Percentiles rank a stretch among this genome's conserved stretches.
These are phyloP conservation scores for Rhytidhysteron rufulum DNA, from an alignment of 2,329 filamentous ascomycete genomes.

Conservation along the genomic window DNA sequence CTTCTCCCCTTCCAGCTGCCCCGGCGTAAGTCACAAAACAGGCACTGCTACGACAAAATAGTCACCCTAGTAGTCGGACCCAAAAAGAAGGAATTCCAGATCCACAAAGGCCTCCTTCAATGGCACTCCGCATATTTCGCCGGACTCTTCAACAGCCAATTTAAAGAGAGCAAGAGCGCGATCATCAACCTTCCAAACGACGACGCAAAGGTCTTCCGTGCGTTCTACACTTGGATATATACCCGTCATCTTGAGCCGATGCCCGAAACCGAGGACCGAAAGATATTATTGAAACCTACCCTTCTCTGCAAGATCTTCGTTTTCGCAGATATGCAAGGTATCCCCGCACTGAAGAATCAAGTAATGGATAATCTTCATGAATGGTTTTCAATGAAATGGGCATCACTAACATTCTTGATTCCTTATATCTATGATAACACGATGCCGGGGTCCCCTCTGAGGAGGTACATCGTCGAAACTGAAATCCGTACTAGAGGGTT, in stretches of 20 bases:
- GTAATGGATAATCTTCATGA: slow-evolving; percentile 9
- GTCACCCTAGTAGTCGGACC: background rate
- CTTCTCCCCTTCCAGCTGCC: background rate
- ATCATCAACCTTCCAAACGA: background rate
- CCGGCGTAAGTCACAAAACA: background rate
- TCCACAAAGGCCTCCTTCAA: background rate
- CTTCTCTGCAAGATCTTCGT: slow-evolving; percentile 7
- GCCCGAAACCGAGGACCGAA: background rate
- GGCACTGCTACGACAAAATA: background rate
- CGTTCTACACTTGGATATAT: background rate
- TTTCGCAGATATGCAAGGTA: slow-evolving; percentile 9
- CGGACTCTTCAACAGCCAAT: background rate
- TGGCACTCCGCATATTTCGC: background rate
- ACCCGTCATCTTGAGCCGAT: background rate
- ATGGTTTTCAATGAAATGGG: slow-evolving; percentile 2
- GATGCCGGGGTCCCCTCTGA: background rate
- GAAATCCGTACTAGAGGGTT: background rate
- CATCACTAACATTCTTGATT: background rate
- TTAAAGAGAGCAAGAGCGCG: background rate
- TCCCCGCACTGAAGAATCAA: slow-evolving; percentile 11
- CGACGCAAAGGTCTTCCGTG: background rate
- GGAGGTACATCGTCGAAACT: slow-evolving; percentile 3
- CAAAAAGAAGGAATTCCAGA: background rate
- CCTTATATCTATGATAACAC: slow-evolving; percentile 9
- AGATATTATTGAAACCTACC: background rate